phyloP scores from a whole-genome alignment of 2,329 filamentous ascomycete species.

The Arachnopeziza araneosa region DNA sequence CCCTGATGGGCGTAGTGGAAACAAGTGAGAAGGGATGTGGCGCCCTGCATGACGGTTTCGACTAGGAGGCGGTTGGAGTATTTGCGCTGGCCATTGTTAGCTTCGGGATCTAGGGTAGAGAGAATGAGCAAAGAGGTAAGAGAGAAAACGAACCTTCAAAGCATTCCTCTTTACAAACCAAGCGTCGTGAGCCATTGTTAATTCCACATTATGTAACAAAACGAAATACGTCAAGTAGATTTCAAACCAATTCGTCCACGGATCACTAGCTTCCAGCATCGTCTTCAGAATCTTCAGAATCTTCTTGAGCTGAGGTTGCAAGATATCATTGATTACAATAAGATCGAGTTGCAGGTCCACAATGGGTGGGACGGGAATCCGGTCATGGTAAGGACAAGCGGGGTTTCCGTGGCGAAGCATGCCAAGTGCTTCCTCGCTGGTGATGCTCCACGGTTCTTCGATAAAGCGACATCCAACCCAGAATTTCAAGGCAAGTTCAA shows the following conservation, averaged over 20 bases:
- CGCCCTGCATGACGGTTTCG: constrained; percentile 12
- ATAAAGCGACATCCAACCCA: constrained; percentile 15
- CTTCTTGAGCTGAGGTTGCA: constrained; percentile 9
- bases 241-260: constrained; percentile 14
- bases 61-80: constrained; percentile 13
- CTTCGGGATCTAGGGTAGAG: background rate
- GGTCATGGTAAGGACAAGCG: constrained; percentile 6
- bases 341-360: constrained; percentile 13
- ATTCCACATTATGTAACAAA: constrained; percentile 13
- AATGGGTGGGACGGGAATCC: constrained; percentile 11
- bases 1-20: constrained; percentile 15
- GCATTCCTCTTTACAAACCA: constrained; percentile 11
- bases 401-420: constrained; percentile 5
- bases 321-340: constrained; percentile 10
- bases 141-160: constrained; percentile 6
- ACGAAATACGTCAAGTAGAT: constrained; percentile 13
- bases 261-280: constrained; percentile 8
- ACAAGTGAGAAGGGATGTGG: constrained; percentile 12
- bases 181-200: constrained; percentile 12
- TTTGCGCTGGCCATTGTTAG: constrained; percentile 1
- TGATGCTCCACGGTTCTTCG: constrained; percentile 12
- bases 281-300: constrained; percentile 9
- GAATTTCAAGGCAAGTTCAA: constrained; percentile 8
- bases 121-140: background rate
- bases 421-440: constrained; percentile 7